These are phyloP conservation scores for Corylus americana DNA, from an alignment of 306 rosid genomes.

Conservation along the genomic window DNA sequence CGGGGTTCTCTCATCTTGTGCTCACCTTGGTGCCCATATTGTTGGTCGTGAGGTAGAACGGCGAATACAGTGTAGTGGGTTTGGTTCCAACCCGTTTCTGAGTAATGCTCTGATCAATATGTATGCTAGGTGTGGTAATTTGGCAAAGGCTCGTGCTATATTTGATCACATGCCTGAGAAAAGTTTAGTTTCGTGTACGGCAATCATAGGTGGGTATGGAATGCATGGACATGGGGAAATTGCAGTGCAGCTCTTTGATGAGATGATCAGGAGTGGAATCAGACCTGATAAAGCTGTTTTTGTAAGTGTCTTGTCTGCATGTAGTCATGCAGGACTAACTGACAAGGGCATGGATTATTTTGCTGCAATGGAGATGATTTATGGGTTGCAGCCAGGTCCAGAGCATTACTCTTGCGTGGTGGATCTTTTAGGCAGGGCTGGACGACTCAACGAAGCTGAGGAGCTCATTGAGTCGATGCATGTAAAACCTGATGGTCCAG, in stretches of 20 bases:
- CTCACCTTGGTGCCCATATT: constrained; percentile 46
- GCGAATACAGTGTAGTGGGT: constrained; percentile 30
- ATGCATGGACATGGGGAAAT: constrained; percentile 82
- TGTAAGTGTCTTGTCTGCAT: constrained; percentile 73
- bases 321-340: constrained; percentile 86
- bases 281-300: constrained; percentile 75
- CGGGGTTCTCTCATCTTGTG: constrained; percentile 53
- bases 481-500: constrained; percentile 78
- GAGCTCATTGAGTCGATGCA: constrained; percentile 60
- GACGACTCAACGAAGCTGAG: constrained; percentile 69
- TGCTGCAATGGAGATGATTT: constrained; percentile 51
- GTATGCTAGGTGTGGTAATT: constrained; percentile 55
- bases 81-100: constrained; percentile 39
- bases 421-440: constrained; percentile 90
- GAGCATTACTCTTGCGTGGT: constrained; percentile 85
- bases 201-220: constrained; percentile 73
- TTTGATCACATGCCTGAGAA: constrained; percentile 41
- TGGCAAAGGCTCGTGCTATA: constrained; percentile 43
- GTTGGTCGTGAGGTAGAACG: constrained; percentile 42
- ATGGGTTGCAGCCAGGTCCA: constrained; percentile 61
- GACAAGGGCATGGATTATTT: constrained; percentile 70
- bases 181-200: constrained; percentile 54
- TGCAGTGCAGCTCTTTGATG: constrained; percentile 61
- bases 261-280: constrained; percentile 61
- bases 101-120: constrained; percentile 46